Conservation (phyloP, 2,329 filamentous ascomycete genomes). For the Scopulariopsis brevicaulis region DNA sequence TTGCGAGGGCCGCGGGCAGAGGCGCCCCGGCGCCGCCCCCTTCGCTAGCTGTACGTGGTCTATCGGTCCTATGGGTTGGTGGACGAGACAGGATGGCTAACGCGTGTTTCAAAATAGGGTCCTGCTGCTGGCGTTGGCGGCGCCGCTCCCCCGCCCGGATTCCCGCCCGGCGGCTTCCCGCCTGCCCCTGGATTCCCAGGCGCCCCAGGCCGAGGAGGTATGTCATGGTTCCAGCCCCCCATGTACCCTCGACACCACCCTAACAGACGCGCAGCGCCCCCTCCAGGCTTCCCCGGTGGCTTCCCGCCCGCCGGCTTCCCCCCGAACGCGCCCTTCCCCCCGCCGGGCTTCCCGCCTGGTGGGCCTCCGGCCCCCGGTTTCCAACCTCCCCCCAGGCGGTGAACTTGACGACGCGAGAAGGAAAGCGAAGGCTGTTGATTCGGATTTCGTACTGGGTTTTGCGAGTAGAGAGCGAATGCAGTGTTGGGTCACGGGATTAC, state of each 20-base stretch:
- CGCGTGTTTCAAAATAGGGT: conserved; percentile 31
- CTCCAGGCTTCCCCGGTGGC: conserved; percentile 37
- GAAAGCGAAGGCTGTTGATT: not conserved
- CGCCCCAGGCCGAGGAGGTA: conserved; percentile 37
- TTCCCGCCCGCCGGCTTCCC: conserved; percentile 36
- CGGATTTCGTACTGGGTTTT: not conserved
- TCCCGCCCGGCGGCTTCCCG: conserved; percentile 34
- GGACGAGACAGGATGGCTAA: not conserved
- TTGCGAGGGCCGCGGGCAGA: conserved; percentile 82
- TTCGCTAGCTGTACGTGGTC: conserved; percentile 58
- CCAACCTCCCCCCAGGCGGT: conserved; percentile 58
- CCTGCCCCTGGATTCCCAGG: conserved; percentile 41
- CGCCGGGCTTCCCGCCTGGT: conserved; percentile 33
- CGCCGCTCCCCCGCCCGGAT: conserved; percentile 50
- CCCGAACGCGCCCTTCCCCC: conserved; percentile 32
- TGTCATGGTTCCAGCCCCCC: conserved; percentile 16
- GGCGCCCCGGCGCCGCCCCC: conserved; percentile 55
- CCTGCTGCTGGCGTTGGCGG: conserved; percentile 82
- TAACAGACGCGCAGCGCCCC: conserved; percentile 27
- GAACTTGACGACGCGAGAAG: conserved; percentile 9
- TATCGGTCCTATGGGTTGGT: not conserved
- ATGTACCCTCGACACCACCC: conserved; percentile 6
- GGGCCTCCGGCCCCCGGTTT: conserved; percentile 58
- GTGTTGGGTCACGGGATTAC: not conserved
- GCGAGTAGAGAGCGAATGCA: not conserved